These are phyloP conservation scores for Rasamsonia emersonii DNA, from an alignment of 2,329 filamentous ascomycete genomes.

Conservation along the genomic window DNA sequence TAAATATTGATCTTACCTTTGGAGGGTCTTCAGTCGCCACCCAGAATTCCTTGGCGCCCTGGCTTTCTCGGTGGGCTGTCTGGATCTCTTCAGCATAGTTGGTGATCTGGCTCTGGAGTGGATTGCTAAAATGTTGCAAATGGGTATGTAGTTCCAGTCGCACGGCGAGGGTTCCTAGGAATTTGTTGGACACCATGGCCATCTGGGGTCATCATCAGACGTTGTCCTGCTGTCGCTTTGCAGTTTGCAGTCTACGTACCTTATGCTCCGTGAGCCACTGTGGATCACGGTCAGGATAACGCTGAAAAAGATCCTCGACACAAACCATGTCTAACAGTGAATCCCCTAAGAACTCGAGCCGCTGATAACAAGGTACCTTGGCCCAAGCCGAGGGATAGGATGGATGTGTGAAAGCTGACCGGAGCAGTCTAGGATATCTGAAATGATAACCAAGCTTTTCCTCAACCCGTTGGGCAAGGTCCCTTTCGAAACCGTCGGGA, in stretches of 20 bases:
- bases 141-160: constrained; percentile 68
- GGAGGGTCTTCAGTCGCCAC: constrained; percentile 32
- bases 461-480: constrained; percentile 59
- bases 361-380: constrained; percentile 77
- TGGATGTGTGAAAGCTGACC: constrained; percentile 81
- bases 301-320: constrained; percentile 71
- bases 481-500: constrained; percentile 57
- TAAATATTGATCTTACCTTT: constrained; percentile 23
- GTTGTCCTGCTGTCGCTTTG: background rate
- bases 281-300: constrained; percentile 70
- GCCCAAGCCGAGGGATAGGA: constrained; percentile 70
- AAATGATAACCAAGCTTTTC: constrained; percentile 58
- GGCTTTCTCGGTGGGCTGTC: constrained; percentile 20
- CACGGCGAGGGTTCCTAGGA: constrained; percentile 74
- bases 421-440: constrained; percentile 63
- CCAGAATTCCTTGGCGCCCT: constrained; percentile 35
- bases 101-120: constrained; percentile 37
- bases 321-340: constrained; percentile 78
- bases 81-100: constrained; percentile 38
- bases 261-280: constrained; percentile 99
- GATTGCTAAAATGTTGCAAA: constrained; percentile 43
- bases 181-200: constrained; percentile 98
- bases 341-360: constrained; percentile 87
- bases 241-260: constrained; percentile 20
- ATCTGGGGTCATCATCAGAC: constrained; percentile 42